Evolutionary conservation across 768 basidiomycete species (phyloP), one percentile per base, ranked within the genome.

Genomic region (Termitomyces eurrhizus): DNA sequence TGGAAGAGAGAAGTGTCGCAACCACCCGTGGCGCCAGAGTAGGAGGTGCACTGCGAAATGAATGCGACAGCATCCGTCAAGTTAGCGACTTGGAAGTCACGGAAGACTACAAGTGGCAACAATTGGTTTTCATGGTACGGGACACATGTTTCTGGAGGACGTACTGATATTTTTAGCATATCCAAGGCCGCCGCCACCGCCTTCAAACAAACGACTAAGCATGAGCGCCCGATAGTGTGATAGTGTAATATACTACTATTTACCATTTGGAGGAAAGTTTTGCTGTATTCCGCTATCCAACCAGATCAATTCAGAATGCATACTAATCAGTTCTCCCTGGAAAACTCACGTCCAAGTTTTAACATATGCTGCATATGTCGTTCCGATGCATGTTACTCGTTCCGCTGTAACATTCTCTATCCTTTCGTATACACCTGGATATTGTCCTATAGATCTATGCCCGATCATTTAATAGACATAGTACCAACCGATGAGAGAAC

Each of bases 1-100:
- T 73, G 71, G 64, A 75, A 70, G n/a, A 67, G 68, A 2, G 70
- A 72, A 4, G 73, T 73, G 61, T 74, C 72, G 61, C 74, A 75
- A 24, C 63, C 67, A 12, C 71, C 74, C 8, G 71, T 71, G 13
- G 71, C 70, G 26, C 72, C 72, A 24, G 67, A 66, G 62, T 70
- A 75, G 13, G 72, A 64, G 7, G 73, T 75, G 64, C 73, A 73
- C 45, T 72, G 72, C 12, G 68, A 67, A 44, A 72, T 70, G 41
- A 39, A 55, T 16, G 71, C 65, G 33, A 66, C 60, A 18, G 52
- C 50, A 13, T 65, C 61, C 12, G 66, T 68, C 24, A 68, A 56
- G 26, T 72, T 67, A 12, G 61, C 44, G 21, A 70, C 57, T 0
- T 64, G 67, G 53, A 73, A 67, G 51, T 72, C 62, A 11, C 63